phyloP scores from a whole-genome alignment of 1,284 basidiomycete species.

The Crepidotus sp. region DNA sequence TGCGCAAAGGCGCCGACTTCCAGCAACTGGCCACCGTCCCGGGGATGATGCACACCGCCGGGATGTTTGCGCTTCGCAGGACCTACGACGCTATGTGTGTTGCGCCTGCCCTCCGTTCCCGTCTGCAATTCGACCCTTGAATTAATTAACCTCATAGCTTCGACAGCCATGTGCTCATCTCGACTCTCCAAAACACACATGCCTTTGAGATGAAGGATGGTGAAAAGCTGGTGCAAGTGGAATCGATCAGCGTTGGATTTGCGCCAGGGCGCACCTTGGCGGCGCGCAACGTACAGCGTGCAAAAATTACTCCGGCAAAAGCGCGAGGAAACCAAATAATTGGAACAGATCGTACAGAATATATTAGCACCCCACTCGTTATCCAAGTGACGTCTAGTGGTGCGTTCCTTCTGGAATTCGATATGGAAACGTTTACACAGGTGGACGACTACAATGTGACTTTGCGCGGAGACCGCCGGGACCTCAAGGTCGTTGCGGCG shows the following conservation, averaged over 20 bases:
- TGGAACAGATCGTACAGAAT: conserved; percentile 28
- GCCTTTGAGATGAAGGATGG: conserved; percentile 42
- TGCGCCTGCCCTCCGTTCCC: background rate
- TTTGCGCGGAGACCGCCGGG: conserved; percentile 17
- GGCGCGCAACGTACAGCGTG: conserved; percentile 41
- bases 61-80: conserved; percentile 58
- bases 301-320: conserved; percentile 12
- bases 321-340: conserved; percentile 25
- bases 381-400: conserved; percentile 65
- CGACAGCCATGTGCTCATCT: conserved; percentile 51
- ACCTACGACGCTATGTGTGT: conserved; percentile 46
- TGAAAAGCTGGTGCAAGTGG: conserved; percentile 32
- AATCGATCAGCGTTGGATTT: conserved; percentile 35
- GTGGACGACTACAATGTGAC: conserved; percentile 23
- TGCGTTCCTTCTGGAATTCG: conserved; percentile 47
- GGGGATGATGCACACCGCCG: conserved; percentile 49
- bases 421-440: conserved; percentile 28
- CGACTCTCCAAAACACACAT: conserved; percentile 45
- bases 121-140: background rate
- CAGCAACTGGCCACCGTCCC: conserved; percentile 55
- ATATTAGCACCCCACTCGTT: conserved; percentile 45
- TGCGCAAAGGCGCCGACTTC: conserved; percentile 83
- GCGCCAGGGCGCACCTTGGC: conserved; percentile 53
- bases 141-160: conserved; percentile 25
- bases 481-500: conserved; percentile 54